Evolutionary conservation across 2,329 filamentous ascomycete genomes (phyloP).

Genomic region (Neopestalotiopsis clavispora): DNA sequence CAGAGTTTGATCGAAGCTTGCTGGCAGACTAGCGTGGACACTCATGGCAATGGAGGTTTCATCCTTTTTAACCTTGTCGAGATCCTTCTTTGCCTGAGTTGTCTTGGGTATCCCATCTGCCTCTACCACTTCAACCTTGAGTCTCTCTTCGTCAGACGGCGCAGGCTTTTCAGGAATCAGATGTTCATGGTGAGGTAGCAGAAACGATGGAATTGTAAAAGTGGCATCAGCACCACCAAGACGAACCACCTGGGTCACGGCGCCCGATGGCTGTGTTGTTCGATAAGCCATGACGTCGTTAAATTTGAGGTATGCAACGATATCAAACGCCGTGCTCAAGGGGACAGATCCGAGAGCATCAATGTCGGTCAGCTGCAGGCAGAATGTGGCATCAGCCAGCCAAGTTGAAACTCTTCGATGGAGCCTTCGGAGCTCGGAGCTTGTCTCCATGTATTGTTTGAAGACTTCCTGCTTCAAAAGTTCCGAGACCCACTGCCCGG

Average conservation of each 20-base stretch:
- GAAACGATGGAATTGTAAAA: conserved; percentile 51
- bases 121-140: conserved; percentile 44
- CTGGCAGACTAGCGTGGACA: conserved; percentile 53
- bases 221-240: conserved; percentile 55
- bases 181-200: conserved; percentile 61
- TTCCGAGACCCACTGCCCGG: conserved; percentile 53
- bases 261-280: conserved; percentile 44
- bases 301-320: conserved; percentile 48
- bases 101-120: conserved; percentile 48
- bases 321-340: conserved; percentile 51
- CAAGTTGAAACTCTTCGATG: conserved; percentile 51
- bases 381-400: conserved; percentile 58
- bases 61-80: conserved; percentile 48
- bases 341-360: conserved; percentile 51
- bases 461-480: conserved; percentile 54
- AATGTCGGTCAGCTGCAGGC: conserved; percentile 50
- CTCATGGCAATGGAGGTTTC: conserved; percentile 52
- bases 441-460: conserved; percentile 48
- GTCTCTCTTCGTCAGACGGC: conserved; percentile 34
- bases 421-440: conserved; percentile 48
- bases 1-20: conserved; percentile 53
- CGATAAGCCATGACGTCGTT: conserved; percentile 55
- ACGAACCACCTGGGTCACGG: conserved; percentile 52
- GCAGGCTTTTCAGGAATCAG: conserved; percentile 48
- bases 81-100: conserved; percentile 42